Base-by-base conservation (phyloP, 2,329 filamentous ascomycete species). In the Purpureocillium lavendulum region DNA sequence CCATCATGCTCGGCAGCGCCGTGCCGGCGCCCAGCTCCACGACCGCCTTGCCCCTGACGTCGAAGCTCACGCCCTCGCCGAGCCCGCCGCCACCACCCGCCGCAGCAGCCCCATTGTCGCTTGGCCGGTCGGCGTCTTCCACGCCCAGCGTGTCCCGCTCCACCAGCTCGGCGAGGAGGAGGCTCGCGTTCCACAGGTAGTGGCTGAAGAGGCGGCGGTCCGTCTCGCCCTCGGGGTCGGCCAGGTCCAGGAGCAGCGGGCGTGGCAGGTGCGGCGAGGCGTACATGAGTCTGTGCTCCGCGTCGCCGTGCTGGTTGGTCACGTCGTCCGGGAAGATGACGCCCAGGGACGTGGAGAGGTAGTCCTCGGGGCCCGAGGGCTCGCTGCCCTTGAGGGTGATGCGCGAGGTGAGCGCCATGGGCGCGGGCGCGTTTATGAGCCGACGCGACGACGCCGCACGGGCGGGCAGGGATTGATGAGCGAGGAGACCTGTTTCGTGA, bases 21-120 rank as follows among this genome's bases (percentile, higher is more conserved):
- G 71, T 77, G 56, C 82, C 82, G 48, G 82, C 79, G 15, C 82
- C 83, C 12, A 87, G 58, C 60, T 87, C 82, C 11, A 86, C 54
- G 7, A 75, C 73, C 9, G 54, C 58, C 47, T 76, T 58, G 2
- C 68, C 73, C 30, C 63, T 49, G 2, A 83, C 68, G 42, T 69
- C 55, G 51, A 75, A 76, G 36, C 51, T 46, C 13, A 41, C 18
- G 34, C 44, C 39, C 17, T 33, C 38, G 15, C 42, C 18, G 39
- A 45, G 17, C 14, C 35, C 43, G 11, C 17, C 21, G 10, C 21
- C 21, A 26, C n/a, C 21, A 26, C 21, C 6, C 21, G 21, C 21
- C 21, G 6, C 21, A 10, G 5, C 21, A 5, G 5, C 21, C 6
- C 21, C 21, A 10, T 26, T 5, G 17, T 24, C 7, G 9, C 38